Percentiles rank a stretch among this genome's conserved stretches.
phyloP scores from a whole-genome alignment of 1,284 basidiomycete genomes.

The Fomes fomentarius region DNA sequence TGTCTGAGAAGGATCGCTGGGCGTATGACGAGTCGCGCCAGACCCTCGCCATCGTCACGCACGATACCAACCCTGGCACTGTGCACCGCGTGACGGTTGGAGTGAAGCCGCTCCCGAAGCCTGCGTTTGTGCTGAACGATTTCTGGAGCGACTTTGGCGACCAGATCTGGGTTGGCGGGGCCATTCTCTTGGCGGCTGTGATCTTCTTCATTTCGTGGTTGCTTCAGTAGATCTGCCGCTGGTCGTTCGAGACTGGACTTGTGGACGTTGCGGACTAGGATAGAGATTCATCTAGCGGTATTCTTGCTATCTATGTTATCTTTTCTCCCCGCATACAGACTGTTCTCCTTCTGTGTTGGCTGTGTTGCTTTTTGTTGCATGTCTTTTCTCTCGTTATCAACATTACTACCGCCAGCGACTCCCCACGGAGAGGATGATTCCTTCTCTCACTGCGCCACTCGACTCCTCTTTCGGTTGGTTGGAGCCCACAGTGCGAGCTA shows the following conservation, averaged over 20 bases:
- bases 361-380: too few species aligned
- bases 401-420: too few species aligned
- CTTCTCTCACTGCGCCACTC: too few species aligned
- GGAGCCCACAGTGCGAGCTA: too few species aligned
- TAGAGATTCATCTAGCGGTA: too few species aligned
- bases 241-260: not conserved
- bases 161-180: conserved; percentile 15
- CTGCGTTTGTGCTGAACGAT: conserved; percentile 58
- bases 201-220: conserved; percentile 3
- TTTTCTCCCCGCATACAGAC: too few species aligned
- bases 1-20: conserved; percentile 49
- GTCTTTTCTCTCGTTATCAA: too few species aligned
- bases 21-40: conserved; percentile 62
- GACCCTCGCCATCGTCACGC: conserved; percentile 65
- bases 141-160: conserved; percentile 65
- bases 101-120: conserved; percentile 55
- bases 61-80: conserved; percentile 45
- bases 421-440: too few species aligned
- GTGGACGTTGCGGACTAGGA: too few species aligned
- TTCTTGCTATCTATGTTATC: too few species aligned
- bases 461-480: too few species aligned
- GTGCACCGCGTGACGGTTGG: conserved; percentile 54
- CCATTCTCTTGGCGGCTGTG: not conserved
- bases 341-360: too few species aligned
- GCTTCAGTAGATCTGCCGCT: not conserved